Evolutionary conservation across 2,329 filamentous ascomycete genomes (phyloP), one percentile per base, ranked within the genome.

Genomic region (Neoarthrinium moseri): DNA sequence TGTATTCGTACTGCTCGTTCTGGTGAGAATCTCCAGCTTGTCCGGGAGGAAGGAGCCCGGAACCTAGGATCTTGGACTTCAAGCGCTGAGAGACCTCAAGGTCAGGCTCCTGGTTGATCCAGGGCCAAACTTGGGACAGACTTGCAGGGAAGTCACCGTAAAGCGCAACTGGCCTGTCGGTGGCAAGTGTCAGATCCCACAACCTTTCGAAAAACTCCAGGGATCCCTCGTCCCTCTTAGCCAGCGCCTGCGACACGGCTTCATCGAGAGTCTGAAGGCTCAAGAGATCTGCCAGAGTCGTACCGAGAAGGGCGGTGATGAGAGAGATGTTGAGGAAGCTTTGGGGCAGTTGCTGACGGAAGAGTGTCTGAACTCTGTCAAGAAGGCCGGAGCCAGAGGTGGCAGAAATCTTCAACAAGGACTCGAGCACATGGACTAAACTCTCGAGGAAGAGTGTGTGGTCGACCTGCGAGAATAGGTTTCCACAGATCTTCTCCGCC

Each of bases 1-100:
- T 79, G 62, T 99, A 97, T 56, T 95, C 90, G 68, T 95, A 83
- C 64, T 96, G 90, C 51, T 95, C 89, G 51, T 84, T 82, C 55
- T 84, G 84, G 24, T 80, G 74, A 30, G 71, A 65, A 13, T 73
- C 68, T 40, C 81, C 77, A 74, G 75, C 75, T 65, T 72, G 63
- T 50, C 62, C 51, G 6, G 68, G 63, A 29, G 69, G 66, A 3
- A 67, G 55, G 5, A 73, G 54, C 2, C 66, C 66, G 3, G 74
- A 68, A 33, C 68, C 66, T 32, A 72, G 54, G 15, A 70, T 78
- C 69, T 72, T 89, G 64, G 74, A 72, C 62, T 91, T 87, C 49
- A 97, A 77, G 27, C 87, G 79, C 55, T 87, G 83, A 10, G 83
- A 88, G 18, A 80, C 71, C 18, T 71, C 61, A 3, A 88, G 75